Percentiles rank a stretch among this genome's conserved stretches.
These are phyloP conservation scores for Barnettozyma pratensis DNA, from an alignment of 805 yeast species.

Conservation along the genomic window DNA sequence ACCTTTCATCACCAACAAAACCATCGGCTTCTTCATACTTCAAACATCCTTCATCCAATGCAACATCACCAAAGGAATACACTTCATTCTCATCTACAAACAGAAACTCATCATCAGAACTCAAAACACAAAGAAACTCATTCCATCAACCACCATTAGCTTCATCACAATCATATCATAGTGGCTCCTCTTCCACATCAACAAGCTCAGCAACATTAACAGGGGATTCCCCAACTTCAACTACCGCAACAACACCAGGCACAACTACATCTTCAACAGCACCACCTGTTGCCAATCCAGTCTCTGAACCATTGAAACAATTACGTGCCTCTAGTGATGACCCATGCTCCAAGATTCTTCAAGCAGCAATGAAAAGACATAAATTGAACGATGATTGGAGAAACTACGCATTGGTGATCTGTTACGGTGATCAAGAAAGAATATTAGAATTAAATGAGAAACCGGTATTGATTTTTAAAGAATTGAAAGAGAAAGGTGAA, in stretches of 20 bases:
- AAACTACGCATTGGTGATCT: slow-evolving; percentile 81
- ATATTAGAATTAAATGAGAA: slow-evolving; percentile 78
- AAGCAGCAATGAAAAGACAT: slow-evolving; percentile 84
- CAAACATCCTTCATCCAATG: neutral
- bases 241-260: too few species aligned
- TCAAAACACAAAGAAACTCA: slow-evolving; percentile 13
- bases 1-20: slow-evolving; percentile 26
- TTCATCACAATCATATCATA: slow-evolving; percentile 2
- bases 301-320: slow-evolving; percentile 71
- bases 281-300: slow-evolving; percentile 16
- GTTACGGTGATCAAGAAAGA: slow-evolving; percentile 88
- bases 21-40: slow-evolving; percentile 4
- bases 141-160: neutral
- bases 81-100: slow-evolving; percentile 1
- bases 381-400: slow-evolving; percentile 78
- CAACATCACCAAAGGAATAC: slow-evolving; percentile 1
- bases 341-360: slow-evolving; percentile 82
- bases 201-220: neutral
- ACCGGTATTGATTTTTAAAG: slow-evolving; percentile 83
- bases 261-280: neutral
- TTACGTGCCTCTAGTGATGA: slow-evolving; percentile 84
- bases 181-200: slow-evolving; percentile 7
- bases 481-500: slow-evolving; percentile 75
- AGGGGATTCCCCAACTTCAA: too few species aligned
- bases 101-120: slow-evolving; percentile 6